Evolutionary conservation across 1,284 basidiomycete genomes (phyloP), one percentile per base, ranked within the genome.

Genomic region (Ceratobasidium papillatum): DNA sequence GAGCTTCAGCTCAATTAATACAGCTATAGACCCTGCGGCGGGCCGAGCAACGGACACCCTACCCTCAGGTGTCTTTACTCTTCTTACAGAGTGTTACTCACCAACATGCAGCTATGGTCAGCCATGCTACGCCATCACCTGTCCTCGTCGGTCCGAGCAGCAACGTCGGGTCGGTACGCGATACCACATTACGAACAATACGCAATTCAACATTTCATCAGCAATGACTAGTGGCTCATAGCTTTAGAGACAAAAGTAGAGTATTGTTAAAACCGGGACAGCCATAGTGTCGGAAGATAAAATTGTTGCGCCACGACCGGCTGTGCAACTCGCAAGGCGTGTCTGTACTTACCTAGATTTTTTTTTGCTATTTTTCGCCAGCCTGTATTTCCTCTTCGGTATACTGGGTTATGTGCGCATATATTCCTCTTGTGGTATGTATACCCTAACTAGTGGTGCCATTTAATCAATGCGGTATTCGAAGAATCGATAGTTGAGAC

Each of bases 71-170:
- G 96, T 99, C 19, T 99, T 99, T 82, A 99, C 97, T 0, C 88
- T 99, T 43, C 86, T 99, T 75, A 98, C 96, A 0, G 95, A 98
- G 81, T 99, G 98, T 82, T 99, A 99, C 84, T 98, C 95, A 52
- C 96, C 98, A 19, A 99, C 98, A 30, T 99, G 98, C 84, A 94
- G 95, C 45, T 87, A 94, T 72, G 96, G 98, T 80, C 89, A 89
- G 76, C 84, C 99, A 19, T 99, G 98, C 84, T 99, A 99, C 83
- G 95, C 93, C 78, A 99, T 98, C 78, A 95, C 96, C 52, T 99
- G 98, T 82, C 98, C 98, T 0, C 84, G 97, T 68, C 85, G 97
- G 74, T 83, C 99, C 75, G 97, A 99, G 83, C 96, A 99, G 82
- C 96, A 98, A 82, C 91, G 94, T 45, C 85, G 95, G 75, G 81